These are phyloP conservation scores for Malania oleifera DNA, from an alignment of 164 flowering plant species.

Conservation along the genomic window DNA sequence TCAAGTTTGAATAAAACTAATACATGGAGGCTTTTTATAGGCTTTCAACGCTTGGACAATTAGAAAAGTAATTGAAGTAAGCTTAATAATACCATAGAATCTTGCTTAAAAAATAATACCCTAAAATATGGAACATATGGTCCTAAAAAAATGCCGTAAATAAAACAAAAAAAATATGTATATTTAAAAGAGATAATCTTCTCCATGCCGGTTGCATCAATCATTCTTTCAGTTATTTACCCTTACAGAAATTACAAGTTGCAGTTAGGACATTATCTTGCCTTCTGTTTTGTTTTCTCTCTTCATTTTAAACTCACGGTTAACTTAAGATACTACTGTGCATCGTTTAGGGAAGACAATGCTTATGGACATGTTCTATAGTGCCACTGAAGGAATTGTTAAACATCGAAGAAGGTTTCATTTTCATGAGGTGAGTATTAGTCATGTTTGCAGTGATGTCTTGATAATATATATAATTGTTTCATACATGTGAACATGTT, in stretches of 20 bases:
- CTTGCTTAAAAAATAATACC: too few species aligned
- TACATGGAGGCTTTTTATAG: too few species aligned
- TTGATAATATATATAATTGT: neutral
- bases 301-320: neutral
- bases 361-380: constrained; percentile 97
- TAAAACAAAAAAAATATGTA: too few species aligned
- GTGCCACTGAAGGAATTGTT: constrained; percentile 78
- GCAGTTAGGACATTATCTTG: neutral
- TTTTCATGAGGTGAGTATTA: constrained; percentile 79
- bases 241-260: neutral
- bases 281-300: neutral
- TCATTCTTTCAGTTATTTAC: neutral
- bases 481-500: neutral
- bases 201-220: too few species aligned
- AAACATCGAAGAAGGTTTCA: constrained; percentile 82
- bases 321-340: neutral
- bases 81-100: too few species aligned
- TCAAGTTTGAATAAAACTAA: too few species aligned
- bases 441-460: neutral
- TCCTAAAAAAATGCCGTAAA: too few species aligned
- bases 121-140: too few species aligned
- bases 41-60: too few species aligned
- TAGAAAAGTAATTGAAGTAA: too few species aligned
- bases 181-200: too few species aligned
- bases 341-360: constrained; percentile 78